These are phyloP conservation scores for Ormosia emarginata DNA, from an alignment of 306 rosid species.

Conservation along the genomic window DNA sequence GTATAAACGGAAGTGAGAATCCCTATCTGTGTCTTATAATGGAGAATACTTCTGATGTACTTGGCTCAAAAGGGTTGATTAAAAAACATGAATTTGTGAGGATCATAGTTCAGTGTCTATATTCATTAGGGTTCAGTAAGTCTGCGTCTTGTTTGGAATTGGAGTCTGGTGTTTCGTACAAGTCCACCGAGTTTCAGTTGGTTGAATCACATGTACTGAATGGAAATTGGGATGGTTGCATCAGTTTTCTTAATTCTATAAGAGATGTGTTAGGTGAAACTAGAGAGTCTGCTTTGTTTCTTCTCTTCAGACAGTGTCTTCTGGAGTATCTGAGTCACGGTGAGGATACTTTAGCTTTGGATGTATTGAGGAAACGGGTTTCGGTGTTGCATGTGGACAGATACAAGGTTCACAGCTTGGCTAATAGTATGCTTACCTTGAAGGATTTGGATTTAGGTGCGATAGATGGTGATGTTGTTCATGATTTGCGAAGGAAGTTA, in stretches of 20 bases:
- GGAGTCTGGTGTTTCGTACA: constrained; percentile 67
- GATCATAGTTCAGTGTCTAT: constrained; percentile 65
- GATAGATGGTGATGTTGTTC: constrained; percentile 25
- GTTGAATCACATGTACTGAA: constrained; percentile 53
- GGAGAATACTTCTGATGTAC: constrained; percentile 43
- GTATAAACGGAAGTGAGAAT: neutral
- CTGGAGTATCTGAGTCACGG: constrained; percentile 60
- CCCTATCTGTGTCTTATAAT: neutral
- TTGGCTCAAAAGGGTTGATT: constrained; percentile 64
- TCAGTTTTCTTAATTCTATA: constrained; percentile 40
- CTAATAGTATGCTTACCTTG: constrained; percentile 38
- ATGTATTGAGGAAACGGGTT: constrained; percentile 57
- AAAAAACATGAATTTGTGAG: constrained; percentile 67
- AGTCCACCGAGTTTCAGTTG: constrained; percentile 50
- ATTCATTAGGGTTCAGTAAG: constrained; percentile 59
- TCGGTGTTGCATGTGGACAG: constrained; percentile 48
- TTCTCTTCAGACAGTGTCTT: constrained; percentile 57
- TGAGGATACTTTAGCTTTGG: constrained; percentile 59
- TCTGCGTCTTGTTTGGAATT: constrained; percentile 70
- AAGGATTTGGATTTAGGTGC: constrained; percentile 44
- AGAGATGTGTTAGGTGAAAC: constrained; percentile 53
- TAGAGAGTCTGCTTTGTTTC: constrained; percentile 62
- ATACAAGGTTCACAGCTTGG: constrained; percentile 57
- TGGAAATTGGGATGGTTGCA: constrained; percentile 69
- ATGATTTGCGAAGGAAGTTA: constrained; percentile 45